Conservation (phyloP, 768 basidiomycete species). For the Butyriboletus loyo region DNA sequence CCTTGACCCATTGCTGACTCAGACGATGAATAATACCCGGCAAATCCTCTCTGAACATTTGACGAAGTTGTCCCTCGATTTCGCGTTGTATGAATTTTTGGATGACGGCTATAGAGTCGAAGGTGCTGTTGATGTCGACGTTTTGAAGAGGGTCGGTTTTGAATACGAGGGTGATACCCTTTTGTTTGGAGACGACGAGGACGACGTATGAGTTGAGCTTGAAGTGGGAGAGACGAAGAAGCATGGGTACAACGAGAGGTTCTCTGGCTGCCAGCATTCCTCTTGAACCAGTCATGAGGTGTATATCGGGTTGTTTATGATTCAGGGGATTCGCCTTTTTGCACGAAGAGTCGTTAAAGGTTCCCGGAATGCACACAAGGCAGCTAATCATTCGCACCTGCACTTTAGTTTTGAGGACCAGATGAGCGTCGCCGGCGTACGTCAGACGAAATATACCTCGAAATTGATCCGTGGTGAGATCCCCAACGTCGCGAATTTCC, state of each 20-base stretch:
- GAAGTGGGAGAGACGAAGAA: slow-evolving; percentile 93
- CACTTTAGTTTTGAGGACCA: slow-evolving; percentile 85
- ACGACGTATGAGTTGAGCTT: slow-evolving; percentile 94
- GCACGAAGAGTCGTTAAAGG: slow-evolving; percentile 5
- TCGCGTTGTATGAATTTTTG: slow-evolving; percentile 97
- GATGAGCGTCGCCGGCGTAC: slow-evolving; percentile 90
- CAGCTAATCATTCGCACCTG: slow-evolving; percentile 53
- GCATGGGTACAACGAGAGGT: slow-evolving; percentile 97
- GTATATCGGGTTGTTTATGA: slow-evolving; percentile 87
- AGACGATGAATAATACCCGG: slow-evolving; percentile 96
- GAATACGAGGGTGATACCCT: slow-evolving; percentile 98
- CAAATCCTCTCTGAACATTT: slow-evolving; percentile 97
- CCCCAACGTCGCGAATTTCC: slow-evolving; percentile 96
- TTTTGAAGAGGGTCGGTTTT: slow-evolving; percentile 98
- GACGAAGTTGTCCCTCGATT: slow-evolving; percentile 93
- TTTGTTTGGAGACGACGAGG: slow-evolving; percentile 94
- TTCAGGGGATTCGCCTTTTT: slow-evolving; percentile 89
- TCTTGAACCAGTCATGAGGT: slow-evolving; percentile 75
- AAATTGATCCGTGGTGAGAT: slow-evolving; percentile 93
- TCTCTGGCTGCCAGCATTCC: slow-evolving; percentile 94
- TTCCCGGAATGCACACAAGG: neutral
- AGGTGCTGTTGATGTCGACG: slow-evolving; percentile 96
- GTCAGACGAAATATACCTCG: slow-evolving; percentile 95
- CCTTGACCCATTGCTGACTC: slow-evolving; percentile 93
- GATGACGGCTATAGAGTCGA: slow-evolving; percentile 96